Evolutionary conservation across 441 rosid genomes (phyloP), one percentile per base, ranked within the genome.

Genomic region (Rhodomyrtus psidioides): DNA sequence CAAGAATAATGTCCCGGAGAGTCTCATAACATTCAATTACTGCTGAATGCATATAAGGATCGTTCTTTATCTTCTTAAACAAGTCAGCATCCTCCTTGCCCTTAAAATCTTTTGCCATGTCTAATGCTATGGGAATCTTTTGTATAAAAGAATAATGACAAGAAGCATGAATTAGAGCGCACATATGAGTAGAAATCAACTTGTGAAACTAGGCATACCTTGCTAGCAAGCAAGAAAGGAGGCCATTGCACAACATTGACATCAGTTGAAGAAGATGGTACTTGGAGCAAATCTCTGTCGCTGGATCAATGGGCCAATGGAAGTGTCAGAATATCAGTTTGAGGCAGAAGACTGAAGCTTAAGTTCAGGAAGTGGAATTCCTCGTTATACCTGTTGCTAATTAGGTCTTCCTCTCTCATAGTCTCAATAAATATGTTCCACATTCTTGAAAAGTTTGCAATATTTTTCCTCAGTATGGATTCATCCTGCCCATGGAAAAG

Each of bases 31-130:
- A 95, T 89, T 98, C 99, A 55, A 90, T 92, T 44, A 98, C 93
- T 46, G 99, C 99, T 19, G 93, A 93, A 83, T 46, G 90, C 99
- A 95, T 96, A 88, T 95, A 96, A 65, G 91, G 92, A 88, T 96
- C 99, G 17, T 58, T 88, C 83, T 76, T 88, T 88, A 98, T 96
- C 94, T 92, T 98, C 94, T 87, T 98, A 87, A 94, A 93, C 83
- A 98, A 92, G 54, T 95, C 97, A 8, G 75, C 92, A 57, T 95
- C 98, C 55, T 93, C 97, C 88, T 90, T 93, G 82, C 93, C 96
- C 88, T 90, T 95, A 90, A 95, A 96, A 90, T 98, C 99, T 91
- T 95, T 98, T 88, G 98, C 99, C 98, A 95, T 96, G 94, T 96
- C 99, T 89, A 98, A 88, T 86, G 99, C 99, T 88, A 96, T 96